Base-by-base conservation (phyloP, 345 rosid genomes). In the Populus simonii region DNA sequence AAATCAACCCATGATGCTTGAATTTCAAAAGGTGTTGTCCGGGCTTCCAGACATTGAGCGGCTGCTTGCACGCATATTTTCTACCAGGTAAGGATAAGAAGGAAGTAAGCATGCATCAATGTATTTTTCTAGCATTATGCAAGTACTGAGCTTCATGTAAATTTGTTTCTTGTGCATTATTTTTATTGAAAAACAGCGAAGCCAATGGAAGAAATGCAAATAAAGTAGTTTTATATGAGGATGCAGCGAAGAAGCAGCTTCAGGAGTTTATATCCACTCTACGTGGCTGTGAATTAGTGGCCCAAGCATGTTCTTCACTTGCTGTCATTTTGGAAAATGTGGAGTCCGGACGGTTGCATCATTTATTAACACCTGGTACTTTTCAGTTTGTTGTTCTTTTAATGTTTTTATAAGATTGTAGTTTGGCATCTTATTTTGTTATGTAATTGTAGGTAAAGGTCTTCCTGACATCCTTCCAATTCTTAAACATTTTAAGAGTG, bases 31-130 rank as follows among this genome's bases (percentile, higher is more conserved):
- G 77, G 86, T 87, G 23, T 79, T 96, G 80, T 88, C 91, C 68
- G 87, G 86, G 86, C 89, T 96, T 85, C 97, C 98, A 33, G 99
- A 96, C 85, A 91, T 96, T 93, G 99, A 96, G 86, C 89, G 99
- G 78, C 70, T 96, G 85, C 90, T 96, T 81, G 91, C 93, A 3
- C 94, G 89, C 25, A 85, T 92, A 80, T 96, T 89, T 82, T 84
- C 97, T 68, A 82, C 90, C 90, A 89, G 89, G 99, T 93, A 89
- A 82, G 49, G 15, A n/a, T 68, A n/a, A 70, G 35, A 72, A 67
- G 43, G 55, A 36, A 68, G 20, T 36, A 59, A 77, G 67, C 76
- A 63, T 78, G 74, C 74, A 38, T 45, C 72, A 23, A 59, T 71
- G 51, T 57, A 73, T 66, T 72, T 33, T 75, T 39, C 68, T 36